Evolutionary conservation across 1,284 basidiomycete genomes (phyloP).

Genomic region (Exobasidium cylindrosporum): DNA sequence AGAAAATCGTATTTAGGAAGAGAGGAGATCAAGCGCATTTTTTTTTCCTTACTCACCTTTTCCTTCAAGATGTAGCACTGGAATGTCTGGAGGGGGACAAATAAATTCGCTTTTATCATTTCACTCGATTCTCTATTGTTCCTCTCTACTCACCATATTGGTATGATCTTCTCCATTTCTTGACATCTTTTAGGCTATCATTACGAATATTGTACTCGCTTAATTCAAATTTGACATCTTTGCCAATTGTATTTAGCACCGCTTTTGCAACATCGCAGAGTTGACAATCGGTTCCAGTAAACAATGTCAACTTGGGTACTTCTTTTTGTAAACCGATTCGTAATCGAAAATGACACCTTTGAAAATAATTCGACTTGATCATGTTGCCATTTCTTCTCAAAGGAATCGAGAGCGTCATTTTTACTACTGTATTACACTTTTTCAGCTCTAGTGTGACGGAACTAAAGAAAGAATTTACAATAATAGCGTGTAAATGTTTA

Average conservation of each 20-base stretch:
- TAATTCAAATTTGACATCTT: slow-evolving; percentile 29
- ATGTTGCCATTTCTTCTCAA: too few species aligned
- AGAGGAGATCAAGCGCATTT: neutral
- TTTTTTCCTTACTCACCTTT: slow-evolving; percentile 9
- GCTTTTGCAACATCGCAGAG: slow-evolving; percentile 46
- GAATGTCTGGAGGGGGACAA: slow-evolving; percentile 11
- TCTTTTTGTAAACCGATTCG: too few species aligned
- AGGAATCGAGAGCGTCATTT: too few species aligned
- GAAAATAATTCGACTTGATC: too few species aligned
- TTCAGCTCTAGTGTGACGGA: too few species aligned
- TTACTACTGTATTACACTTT: too few species aligned
- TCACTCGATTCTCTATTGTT: neutral
- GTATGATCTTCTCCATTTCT: slow-evolving; percentile 48
- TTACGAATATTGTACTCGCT: slow-evolving; percentile 49
- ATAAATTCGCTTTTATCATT: neutral
- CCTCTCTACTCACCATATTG: slow-evolving; percentile 41
- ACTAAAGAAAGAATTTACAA: too few species aligned
- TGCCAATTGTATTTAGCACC: slow-evolving; percentile 26
- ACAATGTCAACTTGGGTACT: slow-evolving; percentile 46
- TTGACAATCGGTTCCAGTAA: slow-evolving; percentile 48
- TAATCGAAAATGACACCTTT: too few species aligned
- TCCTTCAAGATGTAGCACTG: slow-evolving; percentile 18
- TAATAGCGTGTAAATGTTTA: too few species aligned
- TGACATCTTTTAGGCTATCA: slow-evolving; percentile 30
- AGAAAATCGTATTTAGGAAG: too few species aligned